Evolutionary conservation across 192 early-diverging fungal genomes (phyloP).

Genomic region (Coemansia sp.): DNA sequence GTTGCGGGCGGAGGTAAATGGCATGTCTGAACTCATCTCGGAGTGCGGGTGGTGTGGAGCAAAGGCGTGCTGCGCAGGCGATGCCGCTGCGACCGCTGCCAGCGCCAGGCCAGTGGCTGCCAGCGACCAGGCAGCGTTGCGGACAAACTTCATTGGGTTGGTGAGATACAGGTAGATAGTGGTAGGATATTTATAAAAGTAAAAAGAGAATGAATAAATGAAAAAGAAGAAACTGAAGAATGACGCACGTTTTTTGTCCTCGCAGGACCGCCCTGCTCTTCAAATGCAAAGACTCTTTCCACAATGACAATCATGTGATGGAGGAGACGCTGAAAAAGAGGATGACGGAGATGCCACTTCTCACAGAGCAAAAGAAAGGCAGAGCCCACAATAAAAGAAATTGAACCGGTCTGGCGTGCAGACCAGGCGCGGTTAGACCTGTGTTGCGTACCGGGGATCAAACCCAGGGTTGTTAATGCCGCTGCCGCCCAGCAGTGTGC

Average conservation of each 20-base stretch:
- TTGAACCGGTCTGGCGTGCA: not conserved
- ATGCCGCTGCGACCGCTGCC: constrained; percentile 23
- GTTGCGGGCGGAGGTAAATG: not conserved
- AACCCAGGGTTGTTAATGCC: constrained; percentile 30
- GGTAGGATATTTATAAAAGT: not conserved
- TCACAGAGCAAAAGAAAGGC: too few relatives aligned
- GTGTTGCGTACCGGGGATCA: constrained; percentile 28
- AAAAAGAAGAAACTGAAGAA: not conserved
- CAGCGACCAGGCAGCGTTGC: constrained; percentile 3
- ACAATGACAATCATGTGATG: not conserved
- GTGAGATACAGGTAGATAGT: not conserved
- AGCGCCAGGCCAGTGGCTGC: constrained; percentile 26
- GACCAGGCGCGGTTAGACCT: constrained; percentile 13
- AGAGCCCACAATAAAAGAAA: too few relatives aligned
- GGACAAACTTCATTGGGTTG: constrained; percentile 12
- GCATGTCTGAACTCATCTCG: constrained; percentile 6
- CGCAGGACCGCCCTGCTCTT: not conserved
- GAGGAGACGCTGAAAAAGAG: not conserved
- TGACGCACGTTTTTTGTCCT: constrained; percentile 1
- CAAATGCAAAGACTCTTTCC: not conserved
- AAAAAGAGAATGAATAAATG: not conserved
- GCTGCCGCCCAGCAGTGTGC: constrained; percentile 34
- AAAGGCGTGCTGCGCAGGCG: constrained; percentile 10
- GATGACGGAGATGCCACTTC: not conserved
- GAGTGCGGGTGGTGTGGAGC: constrained; percentile 10